Base-by-base conservation (phyloP, 805 yeast species). In the Wickerhamomyces queroliae region DNA sequence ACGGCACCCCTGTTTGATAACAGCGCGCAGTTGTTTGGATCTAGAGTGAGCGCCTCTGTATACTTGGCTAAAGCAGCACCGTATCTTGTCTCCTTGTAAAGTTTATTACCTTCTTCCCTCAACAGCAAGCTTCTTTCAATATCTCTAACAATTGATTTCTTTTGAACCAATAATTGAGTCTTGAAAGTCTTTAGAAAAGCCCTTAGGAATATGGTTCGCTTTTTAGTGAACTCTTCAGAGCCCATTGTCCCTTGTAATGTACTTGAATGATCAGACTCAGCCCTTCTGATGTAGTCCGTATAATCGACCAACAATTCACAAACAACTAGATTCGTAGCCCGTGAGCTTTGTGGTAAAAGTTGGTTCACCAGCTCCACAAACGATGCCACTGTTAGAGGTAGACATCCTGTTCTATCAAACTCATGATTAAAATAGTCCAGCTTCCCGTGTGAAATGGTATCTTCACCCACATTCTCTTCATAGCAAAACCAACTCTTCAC, bases 1-100 rank as follows among this genome's bases (percentile, higher is more conserved):
- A 65, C 61, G 2, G 72, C 70, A 3, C 70, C 70, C 40, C 74
- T 52, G 47, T 65, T 66, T 19, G 66, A 62, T 26, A 62, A 57
- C 7, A 68, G 35, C 3, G 64, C 53, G 37, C 55, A 55, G 19
- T 62, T 55, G 4, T 46, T 37, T 18, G 70, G 67, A 27, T 62
- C 63, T 6, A 50, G 36, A 10, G 39, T 6, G 4, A 69, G 36
- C 7, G 67, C 70, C 39, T 60, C 58, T 0, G 72, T 64, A 44
- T 66, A 68, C 32, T 45, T 53, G 16, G 60, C 52, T 20, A 68
- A 39, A 4, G 73, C 70, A 2, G 46, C 36, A 15, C 49, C 50
- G 29, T 42, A 41, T n/a, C 39, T 47, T 2, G 46, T 47, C 5
- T 41, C 23, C 31, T 45, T 43, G 36, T 43, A 44, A 2, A 38